Conservation (phyloP, 1,139 yeast species). For the Pichia sp. region DNA sequence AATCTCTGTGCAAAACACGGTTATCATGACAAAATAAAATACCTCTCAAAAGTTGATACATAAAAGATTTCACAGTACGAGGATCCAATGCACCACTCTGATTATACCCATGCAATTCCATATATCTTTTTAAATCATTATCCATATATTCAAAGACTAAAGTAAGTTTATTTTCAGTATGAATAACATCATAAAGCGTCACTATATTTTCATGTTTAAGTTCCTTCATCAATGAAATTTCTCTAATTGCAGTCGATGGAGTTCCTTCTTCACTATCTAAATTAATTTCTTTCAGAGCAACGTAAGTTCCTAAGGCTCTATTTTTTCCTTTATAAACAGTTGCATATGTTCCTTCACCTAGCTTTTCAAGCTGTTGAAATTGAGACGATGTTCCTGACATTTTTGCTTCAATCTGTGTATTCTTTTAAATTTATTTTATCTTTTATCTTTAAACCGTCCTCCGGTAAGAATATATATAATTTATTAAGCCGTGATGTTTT, state of each 20-base stretch:
- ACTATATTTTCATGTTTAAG: conserved; percentile 91
- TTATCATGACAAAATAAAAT: conserved; percentile 93
- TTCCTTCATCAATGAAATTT: conserved; percentile 94
- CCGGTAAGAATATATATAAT: too few relatives aligned
- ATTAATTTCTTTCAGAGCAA: conserved; percentile 90
- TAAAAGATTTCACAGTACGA: conserved; percentile 76
- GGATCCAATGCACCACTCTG: conserved; percentile 71
- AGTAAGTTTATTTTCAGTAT: conserved; percentile 91
- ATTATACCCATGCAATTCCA: conserved; percentile 73
- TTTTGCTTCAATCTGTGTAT: background rate
- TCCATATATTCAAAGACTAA: conserved; percentile 93
- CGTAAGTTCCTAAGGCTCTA: conserved; percentile 84
- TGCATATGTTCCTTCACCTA: conserved; percentile 98
- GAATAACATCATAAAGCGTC: conserved; percentile 89
- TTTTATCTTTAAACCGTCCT: too few relatives aligned
- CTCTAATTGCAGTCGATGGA: conserved; percentile 96
- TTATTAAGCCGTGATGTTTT: too few relatives aligned
- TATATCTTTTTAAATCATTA: conserved; percentile 84
- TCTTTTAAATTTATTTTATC: too few relatives aligned
- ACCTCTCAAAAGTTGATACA: conserved; percentile 88
- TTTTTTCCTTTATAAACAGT: conserved; percentile 96
- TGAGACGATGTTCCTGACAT: conserved; percentile 31
- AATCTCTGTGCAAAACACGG: conserved; percentile 87
- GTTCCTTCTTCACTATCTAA: conserved; percentile 97
- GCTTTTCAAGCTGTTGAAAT: conserved; percentile 59